A percentile compares a stretch with the other conserved stretches of the same genome.
Conservation (phyloP, 2,329 filamentous ascomycete species). For the Diaporthe ampelina region DNA sequence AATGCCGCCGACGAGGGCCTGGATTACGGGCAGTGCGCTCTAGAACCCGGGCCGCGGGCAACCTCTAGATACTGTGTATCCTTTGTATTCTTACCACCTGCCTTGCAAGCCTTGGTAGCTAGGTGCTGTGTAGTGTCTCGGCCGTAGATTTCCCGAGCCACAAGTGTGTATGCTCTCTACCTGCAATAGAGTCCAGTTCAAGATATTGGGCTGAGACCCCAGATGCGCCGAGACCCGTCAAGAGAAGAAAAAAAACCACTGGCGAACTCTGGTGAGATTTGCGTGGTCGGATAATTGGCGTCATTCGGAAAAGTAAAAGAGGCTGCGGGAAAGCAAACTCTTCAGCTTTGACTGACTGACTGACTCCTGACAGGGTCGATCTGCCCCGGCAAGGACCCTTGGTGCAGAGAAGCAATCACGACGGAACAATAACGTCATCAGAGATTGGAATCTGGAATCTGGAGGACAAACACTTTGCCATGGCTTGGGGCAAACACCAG, state of each 20-base stretch:
- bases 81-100: neutral
- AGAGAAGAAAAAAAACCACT: neutral
- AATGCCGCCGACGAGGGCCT: neutral
- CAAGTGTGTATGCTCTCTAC: neutral
- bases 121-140: neutral
- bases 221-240: neutral
- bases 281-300: neutral
- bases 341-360: conserved; percentile 25
- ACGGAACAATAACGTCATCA: conserved; percentile 15
- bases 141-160: conserved; percentile 24
- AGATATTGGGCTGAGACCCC: neutral
- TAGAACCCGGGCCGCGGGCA: conserved; percentile 4
- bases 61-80: neutral
- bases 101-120: too few relatives aligned
- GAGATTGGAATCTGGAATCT: neutral
- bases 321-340: neutral
- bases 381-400: conserved; percentile 12
- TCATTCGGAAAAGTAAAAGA: neutral
- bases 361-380: conserved; percentile 11
- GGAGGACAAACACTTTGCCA: conserved; percentile 9
- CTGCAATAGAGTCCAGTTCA: too few relatives aligned
- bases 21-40: neutral
- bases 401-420: conserved; percentile 19
- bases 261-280: neutral
- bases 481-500: conserved; percentile 17